Evolutionary conservation across 2,329 filamentous ascomycete genomes (phyloP).

Genomic region (Colletotrichum tanaceti): DNA sequence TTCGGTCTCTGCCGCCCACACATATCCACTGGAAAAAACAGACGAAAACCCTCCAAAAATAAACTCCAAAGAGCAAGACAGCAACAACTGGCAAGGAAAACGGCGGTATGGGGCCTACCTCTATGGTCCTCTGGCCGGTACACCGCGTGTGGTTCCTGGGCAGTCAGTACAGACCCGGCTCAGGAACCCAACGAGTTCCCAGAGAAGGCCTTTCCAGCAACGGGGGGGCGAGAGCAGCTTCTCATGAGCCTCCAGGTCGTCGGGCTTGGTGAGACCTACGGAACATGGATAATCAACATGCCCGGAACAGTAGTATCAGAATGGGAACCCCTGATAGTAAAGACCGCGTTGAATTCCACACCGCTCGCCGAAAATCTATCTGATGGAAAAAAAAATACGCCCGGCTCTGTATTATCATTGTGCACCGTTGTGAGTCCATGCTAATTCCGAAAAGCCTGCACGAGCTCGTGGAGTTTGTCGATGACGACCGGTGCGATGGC

Average conservation of each 20-base stretch:
- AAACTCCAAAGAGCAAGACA: too few relatives aligned
- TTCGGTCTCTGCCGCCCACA: too few relatives aligned
- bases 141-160: too few relatives aligned
- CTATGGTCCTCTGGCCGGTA: too few relatives aligned
- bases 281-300: background rate
- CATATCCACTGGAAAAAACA: too few relatives aligned
- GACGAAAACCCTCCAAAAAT: too few relatives aligned
- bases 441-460: conserved; percentile 77
- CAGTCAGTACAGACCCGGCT: background rate
- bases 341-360: background rate
- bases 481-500: conserved; percentile 94
- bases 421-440: background rate
- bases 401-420: background rate
- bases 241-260: background rate
- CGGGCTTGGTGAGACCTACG: too few relatives aligned
- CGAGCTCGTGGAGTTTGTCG: conserved; percentile 92
- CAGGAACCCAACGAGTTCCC: too few relatives aligned
- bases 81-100: too few relatives aligned
- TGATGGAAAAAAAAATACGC: background rate
- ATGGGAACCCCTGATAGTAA: background rate
- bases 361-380: conserved; percentile 1
- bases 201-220: background rate
- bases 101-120: too few relatives aligned
- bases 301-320: background rate
- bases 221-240: background rate